phyloP scores from a whole-genome alignment of 139 green algal genomes.

The Coccomyxa sp. region DNA sequence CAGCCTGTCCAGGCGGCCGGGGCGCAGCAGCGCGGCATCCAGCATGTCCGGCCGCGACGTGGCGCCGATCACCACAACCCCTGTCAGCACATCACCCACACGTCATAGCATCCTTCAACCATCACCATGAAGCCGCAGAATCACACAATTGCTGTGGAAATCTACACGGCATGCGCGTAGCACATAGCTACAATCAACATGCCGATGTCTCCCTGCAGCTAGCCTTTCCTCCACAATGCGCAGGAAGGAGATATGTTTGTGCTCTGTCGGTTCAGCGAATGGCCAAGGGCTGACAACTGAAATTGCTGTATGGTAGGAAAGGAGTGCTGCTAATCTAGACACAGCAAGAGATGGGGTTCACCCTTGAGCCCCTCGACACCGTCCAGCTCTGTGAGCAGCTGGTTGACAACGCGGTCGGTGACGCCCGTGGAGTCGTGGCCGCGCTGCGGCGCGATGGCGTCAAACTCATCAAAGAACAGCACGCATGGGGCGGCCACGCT shows the following conservation, averaged over 20 bases:
- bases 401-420: constrained; percentile 92
- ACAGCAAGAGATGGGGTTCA: background rate
- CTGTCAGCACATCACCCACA: constrained; percentile 14
- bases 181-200: background rate
- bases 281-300: too few species aligned
- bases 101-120: background rate
- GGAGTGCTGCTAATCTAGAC: too few species aligned
- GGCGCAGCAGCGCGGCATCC: constrained; percentile 88
- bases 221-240: background rate
- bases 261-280: too few species aligned
- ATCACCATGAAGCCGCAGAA: background rate
- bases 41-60: constrained; percentile 88
- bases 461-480: constrained; percentile 99
- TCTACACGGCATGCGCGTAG: background rate
- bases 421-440: constrained; percentile 94
- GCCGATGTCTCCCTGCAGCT: background rate
- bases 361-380: constrained; percentile 85
- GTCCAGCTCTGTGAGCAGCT: constrained; percentile 97
- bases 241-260: too few species aligned
- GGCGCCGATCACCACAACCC: constrained; percentile 89
- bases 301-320: too few species aligned
- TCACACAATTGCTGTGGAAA: background rate
- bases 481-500: constrained; percentile 81
- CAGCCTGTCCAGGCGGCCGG: constrained; percentile 73
- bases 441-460: constrained; percentile 88